Conservation (phyloP, 208 protist genomes). For the Leishmania tropica region DNA sequence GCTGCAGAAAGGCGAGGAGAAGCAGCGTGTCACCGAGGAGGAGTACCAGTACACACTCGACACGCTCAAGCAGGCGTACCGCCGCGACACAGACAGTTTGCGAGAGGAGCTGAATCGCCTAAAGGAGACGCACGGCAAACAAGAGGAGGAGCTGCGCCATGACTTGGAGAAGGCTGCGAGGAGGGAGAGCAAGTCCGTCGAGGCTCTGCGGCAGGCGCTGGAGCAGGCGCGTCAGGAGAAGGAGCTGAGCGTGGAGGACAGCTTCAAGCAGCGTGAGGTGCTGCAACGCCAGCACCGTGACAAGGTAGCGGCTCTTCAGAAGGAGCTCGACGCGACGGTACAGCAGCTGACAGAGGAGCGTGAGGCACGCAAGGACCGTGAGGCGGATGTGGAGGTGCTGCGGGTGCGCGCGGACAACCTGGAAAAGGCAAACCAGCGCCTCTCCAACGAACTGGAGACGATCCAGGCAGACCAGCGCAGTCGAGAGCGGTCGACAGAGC, state of each 20-base stretch:
- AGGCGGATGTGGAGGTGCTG: constrained; percentile 63
- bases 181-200: constrained; percentile 52
- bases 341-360: constrained; percentile 63
- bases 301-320: constrained; percentile 58
- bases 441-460: constrained; percentile 56
- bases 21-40: constrained; percentile 47
- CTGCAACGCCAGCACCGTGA: constrained; percentile 59
- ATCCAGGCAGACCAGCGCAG: constrained; percentile 57
- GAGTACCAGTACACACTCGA: constrained; percentile 45
- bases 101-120: constrained; percentile 44
- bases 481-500: constrained; percentile 49
- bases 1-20: constrained; percentile 50
- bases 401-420: constrained; percentile 52
- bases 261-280: constrained; percentile 50
- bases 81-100: constrained; percentile 45
- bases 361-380: constrained; percentile 53
- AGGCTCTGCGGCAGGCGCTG: constrained; percentile 56
- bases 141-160: constrained; percentile 38
- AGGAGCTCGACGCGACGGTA: constrained; percentile 38
- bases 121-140: constrained; percentile 37
- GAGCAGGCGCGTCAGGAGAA: constrained; percentile 66
- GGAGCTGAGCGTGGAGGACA: constrained; percentile 46
- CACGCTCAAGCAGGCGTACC: constrained; percentile 50
- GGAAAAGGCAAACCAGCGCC: constrained; percentile 41
- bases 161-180: constrained; percentile 51